A percentile compares a stretch with the other conserved stretches of the same genome.
These are phyloP conservation scores for Rhodotorula sp. DNA, from an alignment of 1,284 basidiomycete genomes.

Conservation along the genomic window DNA sequence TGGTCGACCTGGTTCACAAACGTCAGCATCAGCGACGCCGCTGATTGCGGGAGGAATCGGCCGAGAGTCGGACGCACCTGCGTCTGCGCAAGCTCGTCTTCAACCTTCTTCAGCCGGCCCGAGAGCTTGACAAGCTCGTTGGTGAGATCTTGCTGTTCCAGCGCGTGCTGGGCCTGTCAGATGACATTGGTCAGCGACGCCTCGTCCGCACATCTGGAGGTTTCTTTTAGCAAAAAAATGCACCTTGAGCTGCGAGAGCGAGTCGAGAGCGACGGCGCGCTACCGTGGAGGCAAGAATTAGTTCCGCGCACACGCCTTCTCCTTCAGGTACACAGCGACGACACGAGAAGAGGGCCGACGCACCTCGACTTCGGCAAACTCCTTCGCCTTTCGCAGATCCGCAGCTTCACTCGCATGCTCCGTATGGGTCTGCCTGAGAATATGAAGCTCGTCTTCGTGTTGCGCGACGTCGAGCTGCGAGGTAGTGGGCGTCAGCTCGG, in stretches of 20 bases:
- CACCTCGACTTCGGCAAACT: conserved; percentile 6
- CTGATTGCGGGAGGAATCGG: too few species aligned
- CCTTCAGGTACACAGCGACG: neutral
- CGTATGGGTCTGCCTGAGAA: conserved; percentile 6
- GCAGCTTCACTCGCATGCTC: neutral
- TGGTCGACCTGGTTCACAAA: neutral
- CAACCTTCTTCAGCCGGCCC: neutral
- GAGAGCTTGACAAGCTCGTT: neutral
- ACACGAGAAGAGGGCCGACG: neutral
- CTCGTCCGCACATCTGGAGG: too few species aligned
- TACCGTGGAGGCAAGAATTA: neutral
- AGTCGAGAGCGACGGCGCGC: neutral
- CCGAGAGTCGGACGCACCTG: neutral
- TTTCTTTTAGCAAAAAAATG: neutral
- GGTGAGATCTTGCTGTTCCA: neutral
- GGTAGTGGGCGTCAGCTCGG: too few species aligned
- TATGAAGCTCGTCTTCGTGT: conserved; percentile 12
- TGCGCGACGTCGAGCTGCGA: neutral
- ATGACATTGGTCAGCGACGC: neutral
- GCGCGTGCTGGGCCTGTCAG: neutral
- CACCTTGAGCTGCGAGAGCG: neutral
- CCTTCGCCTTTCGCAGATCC: conserved; percentile 10
- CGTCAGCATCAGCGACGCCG: neutral
- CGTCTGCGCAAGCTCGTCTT: conserved; percentile 4
- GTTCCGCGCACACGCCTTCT: too few species aligned